These are phyloP conservation scores for Aspergillus uvarum DNA, from an alignment of 2,329 filamentous ascomycete genomes.

Conservation along the genomic window DNA sequence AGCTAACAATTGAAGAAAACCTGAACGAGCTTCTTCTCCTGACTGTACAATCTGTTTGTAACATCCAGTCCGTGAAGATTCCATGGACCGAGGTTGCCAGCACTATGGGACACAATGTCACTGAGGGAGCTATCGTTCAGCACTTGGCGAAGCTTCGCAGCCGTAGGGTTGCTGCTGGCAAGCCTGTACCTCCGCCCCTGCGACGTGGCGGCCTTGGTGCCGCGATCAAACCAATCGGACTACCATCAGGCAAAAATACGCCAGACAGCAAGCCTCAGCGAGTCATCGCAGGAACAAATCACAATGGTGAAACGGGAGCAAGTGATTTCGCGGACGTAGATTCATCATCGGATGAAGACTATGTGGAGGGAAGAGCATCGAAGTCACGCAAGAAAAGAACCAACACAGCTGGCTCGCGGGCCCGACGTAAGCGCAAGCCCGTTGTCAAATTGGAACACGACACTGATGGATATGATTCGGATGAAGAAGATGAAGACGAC, in stretches of 20 bases:
- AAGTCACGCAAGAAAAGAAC: background rate
- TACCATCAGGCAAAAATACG: background rate
- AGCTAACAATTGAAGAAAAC: constrained; percentile 36
- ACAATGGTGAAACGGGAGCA: background rate
- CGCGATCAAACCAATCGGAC: constrained; percentile 10
- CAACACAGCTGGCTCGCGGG: background rate
- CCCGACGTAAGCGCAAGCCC: background rate
- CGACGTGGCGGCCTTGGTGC: constrained; percentile 33
- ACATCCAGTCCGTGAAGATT: constrained; percentile 37
- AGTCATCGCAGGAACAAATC: background rate
- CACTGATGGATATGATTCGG: constrained; percentile 6
- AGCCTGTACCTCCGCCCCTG: constrained; percentile 42
- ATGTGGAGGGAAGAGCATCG: background rate
- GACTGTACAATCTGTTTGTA: constrained; percentile 44
- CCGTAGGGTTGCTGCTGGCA: constrained; percentile 33
- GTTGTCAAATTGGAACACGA: constrained; percentile 14
- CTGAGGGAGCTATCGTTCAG: constrained; percentile 48
- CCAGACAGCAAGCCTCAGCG: background rate
- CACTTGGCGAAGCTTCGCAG: constrained; percentile 48
- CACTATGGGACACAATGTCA: constrained; percentile 42
- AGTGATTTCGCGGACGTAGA: background rate
- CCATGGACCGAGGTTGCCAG: constrained; percentile 45
- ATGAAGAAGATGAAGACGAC: background rate
- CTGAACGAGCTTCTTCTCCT: constrained; percentile 46
- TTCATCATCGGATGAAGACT: constrained; percentile 9